phyloP scores from a whole-genome alignment of 148 eudicot species.

The Bassia scoparia region DNA sequence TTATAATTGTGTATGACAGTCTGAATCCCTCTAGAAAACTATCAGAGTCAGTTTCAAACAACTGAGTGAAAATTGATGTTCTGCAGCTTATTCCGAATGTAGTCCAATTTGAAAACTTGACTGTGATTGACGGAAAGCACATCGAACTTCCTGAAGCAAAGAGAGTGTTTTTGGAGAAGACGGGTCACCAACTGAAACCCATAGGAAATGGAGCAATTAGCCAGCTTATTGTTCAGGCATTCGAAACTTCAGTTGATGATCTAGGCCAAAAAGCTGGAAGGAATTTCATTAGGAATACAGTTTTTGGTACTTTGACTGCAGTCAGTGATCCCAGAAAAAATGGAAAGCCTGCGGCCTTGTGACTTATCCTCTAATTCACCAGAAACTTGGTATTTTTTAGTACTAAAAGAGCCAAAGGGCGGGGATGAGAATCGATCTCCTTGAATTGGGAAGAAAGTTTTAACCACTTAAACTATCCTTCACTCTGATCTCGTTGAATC shows the following conservation, averaged over 20 bases:
- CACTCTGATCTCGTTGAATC: too few relatives aligned
- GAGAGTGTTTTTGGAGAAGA: conserved; percentile 54
- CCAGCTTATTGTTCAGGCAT: conserved; percentile 72
- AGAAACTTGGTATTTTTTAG: too few relatives aligned
- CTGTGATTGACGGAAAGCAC: conserved; percentile 77
- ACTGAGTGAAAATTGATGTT: background rate
- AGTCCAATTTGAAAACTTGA: conserved; percentile 77
- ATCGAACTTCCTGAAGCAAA: conserved; percentile 56
- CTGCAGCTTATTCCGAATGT: conserved; percentile 74
- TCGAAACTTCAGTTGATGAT: conserved; percentile 28
- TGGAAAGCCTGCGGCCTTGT: conserved; percentile 74
- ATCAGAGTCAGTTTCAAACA: conserved; percentile 7
- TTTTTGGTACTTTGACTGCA: conserved; percentile 64
- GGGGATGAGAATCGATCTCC: too few relatives aligned
- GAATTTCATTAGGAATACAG: conserved; percentile 15
- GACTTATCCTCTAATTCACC: too few relatives aligned
- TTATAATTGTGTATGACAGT: background rate
- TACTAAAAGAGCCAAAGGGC: too few relatives aligned
- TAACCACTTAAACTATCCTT: too few relatives aligned
- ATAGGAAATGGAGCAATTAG: conserved; percentile 50
- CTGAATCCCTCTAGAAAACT: background rate
- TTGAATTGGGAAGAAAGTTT: too few relatives aligned
- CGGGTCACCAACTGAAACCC: conserved; percentile 60
- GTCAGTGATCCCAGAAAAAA: conserved; percentile 80
- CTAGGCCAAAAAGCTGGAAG: conserved; percentile 34